These are phyloP conservation scores for Candida mesenterica DNA, from an alignment of 1,139 yeast species.

Conservation along the genomic window DNA sequence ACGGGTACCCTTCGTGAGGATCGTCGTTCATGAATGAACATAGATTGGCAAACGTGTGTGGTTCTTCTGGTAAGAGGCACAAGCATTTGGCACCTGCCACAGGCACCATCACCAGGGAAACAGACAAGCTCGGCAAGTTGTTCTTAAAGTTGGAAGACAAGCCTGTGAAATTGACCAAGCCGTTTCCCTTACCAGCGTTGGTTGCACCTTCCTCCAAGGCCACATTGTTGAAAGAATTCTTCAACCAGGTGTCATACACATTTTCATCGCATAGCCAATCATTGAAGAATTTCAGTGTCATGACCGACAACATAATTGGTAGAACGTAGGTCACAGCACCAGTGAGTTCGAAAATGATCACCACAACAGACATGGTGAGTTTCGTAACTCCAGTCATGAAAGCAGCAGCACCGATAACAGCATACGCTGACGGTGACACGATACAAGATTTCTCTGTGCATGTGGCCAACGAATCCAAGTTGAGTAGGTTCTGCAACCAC, in stretches of 20 bases:
- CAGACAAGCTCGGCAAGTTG: slow-evolving; percentile 35
- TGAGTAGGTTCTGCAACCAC: slow-evolving; percentile 42
- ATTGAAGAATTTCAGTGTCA: slow-evolving; percentile 49
- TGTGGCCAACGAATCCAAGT: slow-evolving; percentile 41
- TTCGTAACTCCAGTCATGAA: slow-evolving; percentile 58
- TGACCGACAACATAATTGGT: slow-evolving; percentile 59
- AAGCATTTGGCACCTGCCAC: slow-evolving; percentile 27
- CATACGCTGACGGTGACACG: slow-evolving; percentile 60
- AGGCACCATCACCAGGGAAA: slow-evolving; percentile 35
- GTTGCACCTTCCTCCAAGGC: slow-evolving; percentile 2
- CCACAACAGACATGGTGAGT: slow-evolving; percentile 55
- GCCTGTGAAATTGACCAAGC: slow-evolving; percentile 35
- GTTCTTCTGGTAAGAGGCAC: slow-evolving; percentile 27
- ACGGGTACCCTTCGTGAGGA: slow-evolving; percentile 46
- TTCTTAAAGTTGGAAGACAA: slow-evolving; percentile 30
- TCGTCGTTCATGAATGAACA: slow-evolving; percentile 27
- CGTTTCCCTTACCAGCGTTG: slow-evolving; percentile 43
- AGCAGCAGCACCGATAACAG: slow-evolving; percentile 61
- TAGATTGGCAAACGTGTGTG: slow-evolving; percentile 24
- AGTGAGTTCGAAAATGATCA: slow-evolving; percentile 55
- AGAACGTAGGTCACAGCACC: slow-evolving; percentile 60
- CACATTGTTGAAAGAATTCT: slow-evolving; percentile 26
- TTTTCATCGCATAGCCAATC: slow-evolving; percentile 48
- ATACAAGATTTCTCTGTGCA: slow-evolving; percentile 52
- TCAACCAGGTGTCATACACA: slow-evolving; percentile 48